Evolutionary conservation across 306 rosid species (phyloP).

Genomic region (Clitoria ternatea): DNA sequence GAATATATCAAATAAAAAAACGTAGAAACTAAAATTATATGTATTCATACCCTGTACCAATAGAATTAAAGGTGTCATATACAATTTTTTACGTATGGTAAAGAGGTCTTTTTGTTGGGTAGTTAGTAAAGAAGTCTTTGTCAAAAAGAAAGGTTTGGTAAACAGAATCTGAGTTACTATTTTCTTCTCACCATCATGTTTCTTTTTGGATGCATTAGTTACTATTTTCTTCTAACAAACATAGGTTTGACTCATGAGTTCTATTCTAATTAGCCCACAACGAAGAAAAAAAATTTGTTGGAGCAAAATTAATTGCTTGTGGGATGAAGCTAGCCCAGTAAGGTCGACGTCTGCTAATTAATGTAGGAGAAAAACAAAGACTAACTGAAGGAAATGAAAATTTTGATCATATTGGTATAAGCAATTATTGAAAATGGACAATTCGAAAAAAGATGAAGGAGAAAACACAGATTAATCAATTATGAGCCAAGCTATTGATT

Average conservation of each 20-base stretch:
- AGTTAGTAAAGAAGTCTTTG: neutral
- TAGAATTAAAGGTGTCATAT: no score
- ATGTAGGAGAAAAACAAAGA: slow-evolving; percentile 18
- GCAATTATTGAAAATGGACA: slow-evolving; percentile 7
- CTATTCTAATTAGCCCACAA: neutral
- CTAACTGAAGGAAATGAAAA: neutral
- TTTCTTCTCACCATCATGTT: no score
- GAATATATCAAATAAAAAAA: no score
- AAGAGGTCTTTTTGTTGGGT: no score
- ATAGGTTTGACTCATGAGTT: neutral
- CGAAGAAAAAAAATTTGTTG: slow-evolving; percentile 8
- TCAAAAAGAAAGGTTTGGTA: neutral
- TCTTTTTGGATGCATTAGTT: no score
- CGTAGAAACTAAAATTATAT: no score
- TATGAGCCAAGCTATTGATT: neutral
- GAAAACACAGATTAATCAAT: neutral
- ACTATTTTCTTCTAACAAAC: no score
- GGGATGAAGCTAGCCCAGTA: slow-evolving; percentile 16
- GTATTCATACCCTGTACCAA: no score
- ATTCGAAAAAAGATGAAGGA: neutral
- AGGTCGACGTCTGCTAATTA: slow-evolving; percentile 28
- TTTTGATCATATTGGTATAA: neutral
- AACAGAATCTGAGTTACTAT: neutral
- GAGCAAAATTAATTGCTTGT: slow-evolving; percentile 14
- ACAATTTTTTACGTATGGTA: no score